These are phyloP conservation scores for Rutstroemia sp. DNA, from an alignment of 2,329 filamentous ascomycete species.

Conservation along the genomic window DNA sequence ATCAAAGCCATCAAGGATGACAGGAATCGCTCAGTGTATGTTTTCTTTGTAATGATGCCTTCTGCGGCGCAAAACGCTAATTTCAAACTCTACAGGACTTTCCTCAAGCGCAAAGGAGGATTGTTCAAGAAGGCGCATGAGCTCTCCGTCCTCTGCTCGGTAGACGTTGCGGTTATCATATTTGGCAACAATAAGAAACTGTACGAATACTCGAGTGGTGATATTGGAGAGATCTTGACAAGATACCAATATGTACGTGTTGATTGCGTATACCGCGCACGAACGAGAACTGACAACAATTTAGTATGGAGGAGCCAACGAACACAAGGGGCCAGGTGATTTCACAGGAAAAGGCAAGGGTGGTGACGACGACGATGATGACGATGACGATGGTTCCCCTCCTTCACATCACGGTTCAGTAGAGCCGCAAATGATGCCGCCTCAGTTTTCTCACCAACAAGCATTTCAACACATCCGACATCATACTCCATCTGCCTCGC, in stretches of 20 bases:
- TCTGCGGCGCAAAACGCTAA: conserved; percentile 1
- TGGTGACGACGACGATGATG: conserved; percentile 75
- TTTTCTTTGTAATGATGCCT: conserved; percentile 6
- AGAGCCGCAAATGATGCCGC: conserved; percentile 55
- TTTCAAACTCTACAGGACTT: conserved; percentile 56
- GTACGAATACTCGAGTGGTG: conserved; percentile 91
- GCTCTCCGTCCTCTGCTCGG: conserved; percentile 93
- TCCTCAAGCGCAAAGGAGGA: conserved; percentile 96
- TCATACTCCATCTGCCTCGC: conserved; percentile 77
- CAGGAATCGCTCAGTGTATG: conserved; percentile 91
- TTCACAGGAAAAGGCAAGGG: conserved; percentile 70
- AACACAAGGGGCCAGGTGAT: conserved; percentile 92
- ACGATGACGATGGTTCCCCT: conserved; percentile 61
- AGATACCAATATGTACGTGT: conserved; percentile 82
- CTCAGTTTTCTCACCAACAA: conserved; percentile 60
- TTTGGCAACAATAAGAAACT: conserved; percentile 99
- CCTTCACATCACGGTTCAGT: conserved; percentile 38
- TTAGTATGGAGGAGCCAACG: conserved; percentile 85
- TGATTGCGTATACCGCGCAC: conserved; percentile 4
- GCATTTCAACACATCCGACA: conserved; percentile 77
- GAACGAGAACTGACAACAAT: conserved; percentile 16
- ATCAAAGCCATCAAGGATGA: conserved; percentile 99
- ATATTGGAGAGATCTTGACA: conserved; percentile 84
- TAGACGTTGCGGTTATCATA: conserved; percentile 97
- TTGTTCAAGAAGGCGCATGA: conserved; percentile 99